A percentile compares a stretch with the other conserved stretches of the same genome.
These are phyloP conservation scores for Cryomyces minteri DNA, from an alignment of 495 filamentous ascomycete genomes.

Conservation along the genomic window DNA sequence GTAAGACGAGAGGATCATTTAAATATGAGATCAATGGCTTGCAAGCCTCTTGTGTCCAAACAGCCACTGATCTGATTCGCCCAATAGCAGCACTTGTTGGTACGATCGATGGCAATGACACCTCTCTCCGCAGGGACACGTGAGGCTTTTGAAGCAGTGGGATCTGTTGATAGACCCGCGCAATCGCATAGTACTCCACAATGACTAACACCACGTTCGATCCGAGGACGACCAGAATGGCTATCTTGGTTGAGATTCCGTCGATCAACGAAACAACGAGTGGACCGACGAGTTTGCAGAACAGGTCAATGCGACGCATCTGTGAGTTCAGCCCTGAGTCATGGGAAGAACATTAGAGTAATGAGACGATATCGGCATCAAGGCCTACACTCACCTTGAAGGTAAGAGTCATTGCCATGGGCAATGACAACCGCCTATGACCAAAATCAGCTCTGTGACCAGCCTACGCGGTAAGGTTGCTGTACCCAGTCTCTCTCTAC, in stretches of 20 bases:
- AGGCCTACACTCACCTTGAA: constrained; percentile 14
- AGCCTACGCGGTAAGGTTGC: too few species aligned
- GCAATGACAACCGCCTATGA: constrained; percentile 20
- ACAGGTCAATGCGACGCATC: constrained; percentile 54
- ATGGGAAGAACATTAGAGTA: constrained; percentile 2
- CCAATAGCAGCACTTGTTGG: not conserved
- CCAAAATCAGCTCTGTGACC: too few species aligned
- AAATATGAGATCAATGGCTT: constrained; percentile 10
- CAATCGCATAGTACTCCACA: constrained; percentile 41
- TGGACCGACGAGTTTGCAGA: constrained; percentile 52
- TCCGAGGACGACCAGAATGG: constrained; percentile 18
- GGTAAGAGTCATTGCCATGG: constrained; percentile 17
- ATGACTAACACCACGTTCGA: constrained; percentile 25
- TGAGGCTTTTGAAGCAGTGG: too few species aligned
- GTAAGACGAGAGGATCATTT: constrained; percentile 16
- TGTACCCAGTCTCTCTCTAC: constrained; percentile 47
- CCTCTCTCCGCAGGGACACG: too few species aligned
- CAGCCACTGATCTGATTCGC: not conserved
- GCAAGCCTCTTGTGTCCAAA: not conserved
- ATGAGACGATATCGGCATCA: not conserved
- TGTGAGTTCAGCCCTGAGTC: constrained; percentile 29
- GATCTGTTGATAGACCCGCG: constrained; percentile 15
- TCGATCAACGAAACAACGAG: constrained; percentile 17
- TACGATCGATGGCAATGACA: too few species aligned
- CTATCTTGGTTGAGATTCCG: constrained; percentile 15